Percentiles rank a stretch among this genome's conserved stretches.
Conservation (phyloP, 768 basidiomycete species). For the Chalciporus piperatus region DNA sequence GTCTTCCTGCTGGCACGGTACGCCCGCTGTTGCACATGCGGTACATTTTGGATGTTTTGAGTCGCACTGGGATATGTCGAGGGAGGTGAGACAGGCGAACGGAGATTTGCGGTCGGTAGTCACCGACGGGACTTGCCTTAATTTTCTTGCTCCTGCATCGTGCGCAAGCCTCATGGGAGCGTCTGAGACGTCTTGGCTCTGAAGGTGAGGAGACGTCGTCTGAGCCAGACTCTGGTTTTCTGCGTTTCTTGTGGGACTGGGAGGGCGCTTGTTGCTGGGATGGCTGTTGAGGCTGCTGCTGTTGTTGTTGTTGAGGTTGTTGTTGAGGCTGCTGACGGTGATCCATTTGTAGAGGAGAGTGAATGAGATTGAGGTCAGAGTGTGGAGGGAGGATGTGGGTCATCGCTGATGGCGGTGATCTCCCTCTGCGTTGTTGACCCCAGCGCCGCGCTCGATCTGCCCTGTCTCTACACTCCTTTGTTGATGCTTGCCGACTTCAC, state of each 20-base stretch:
- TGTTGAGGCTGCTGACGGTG: constrained; percentile 51
- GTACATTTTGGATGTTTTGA: constrained; percentile 87
- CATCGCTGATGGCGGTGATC: constrained; percentile 41
- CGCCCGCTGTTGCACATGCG: constrained; percentile 78
- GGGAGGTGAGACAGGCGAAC: constrained; percentile 40
- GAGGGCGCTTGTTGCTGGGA: constrained; percentile 35
- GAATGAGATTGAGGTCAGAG: constrained; percentile 44
- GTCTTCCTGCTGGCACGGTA: constrained; percentile 83
- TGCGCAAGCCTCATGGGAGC: constrained; percentile 90
- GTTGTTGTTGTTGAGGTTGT: constrained; percentile 36
- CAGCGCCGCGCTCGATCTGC: constrained; percentile 11
- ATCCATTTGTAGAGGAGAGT: constrained; percentile 69
- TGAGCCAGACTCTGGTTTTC: constrained; percentile 54
- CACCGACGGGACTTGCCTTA: constrained; percentile 74
- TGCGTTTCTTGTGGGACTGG: constrained; percentile 50
- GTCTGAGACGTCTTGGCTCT: constrained; percentile 77
- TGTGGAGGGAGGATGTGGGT: constrained; percentile 49
- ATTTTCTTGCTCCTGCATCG: constrained; percentile 96
- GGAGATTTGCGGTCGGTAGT: constrained; percentile 84
- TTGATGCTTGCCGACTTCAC: constrained; percentile 18
- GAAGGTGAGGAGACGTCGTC: constrained; percentile 56
- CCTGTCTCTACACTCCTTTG: constrained; percentile 21
- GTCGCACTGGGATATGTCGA: constrained; percentile 64
- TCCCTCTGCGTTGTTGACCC: constrained; percentile 15
- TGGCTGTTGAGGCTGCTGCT: constrained; percentile 30